These are phyloP conservation scores for Aristolochia contorta DNA, from an alignment of 164 flowering plant genomes.

Conservation along the genomic window DNA sequence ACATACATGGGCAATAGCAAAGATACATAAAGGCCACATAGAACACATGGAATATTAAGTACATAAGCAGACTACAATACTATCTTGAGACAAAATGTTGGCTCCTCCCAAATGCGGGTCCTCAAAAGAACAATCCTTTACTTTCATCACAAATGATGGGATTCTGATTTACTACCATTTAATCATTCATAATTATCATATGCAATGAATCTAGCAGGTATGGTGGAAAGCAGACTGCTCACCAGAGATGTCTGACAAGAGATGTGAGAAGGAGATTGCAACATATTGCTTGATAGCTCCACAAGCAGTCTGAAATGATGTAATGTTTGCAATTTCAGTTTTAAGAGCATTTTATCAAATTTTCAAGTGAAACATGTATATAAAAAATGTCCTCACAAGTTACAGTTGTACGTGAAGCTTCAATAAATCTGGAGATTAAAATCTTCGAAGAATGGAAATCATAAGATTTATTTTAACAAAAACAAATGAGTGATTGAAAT, in stretches of 20 bases:
- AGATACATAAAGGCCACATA: too few relatives aligned
- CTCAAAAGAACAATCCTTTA: neutral
- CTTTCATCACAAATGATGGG: neutral
- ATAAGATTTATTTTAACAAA: too few relatives aligned
- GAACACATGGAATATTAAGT: too few relatives aligned
- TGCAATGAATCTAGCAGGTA: neutral
- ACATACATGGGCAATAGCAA: too few relatives aligned
- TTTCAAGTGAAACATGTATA: neutral
- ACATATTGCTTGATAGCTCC: constrained; percentile 54
- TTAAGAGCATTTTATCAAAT: neutral
- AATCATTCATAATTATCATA: neutral
- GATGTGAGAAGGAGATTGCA: constrained; percentile 45
- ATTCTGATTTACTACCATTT: too few relatives aligned
- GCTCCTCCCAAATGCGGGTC: neutral
- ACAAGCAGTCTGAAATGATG: constrained; percentile 53
- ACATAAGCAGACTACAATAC: too few relatives aligned
- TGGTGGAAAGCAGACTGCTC: constrained; percentile 1
- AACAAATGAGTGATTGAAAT: too few relatives aligned
- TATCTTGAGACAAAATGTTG: neutral
- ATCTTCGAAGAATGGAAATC: too few relatives aligned
- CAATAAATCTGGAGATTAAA: too few relatives aligned
- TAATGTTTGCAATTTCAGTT: neutral
- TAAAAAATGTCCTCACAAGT: neutral
- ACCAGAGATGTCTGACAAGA: constrained; percentile 74
- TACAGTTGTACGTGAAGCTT: too few relatives aligned